phyloP scores from a whole-genome alignment of 306 rosid genomes.

The Trichosanthes truncata region DNA sequence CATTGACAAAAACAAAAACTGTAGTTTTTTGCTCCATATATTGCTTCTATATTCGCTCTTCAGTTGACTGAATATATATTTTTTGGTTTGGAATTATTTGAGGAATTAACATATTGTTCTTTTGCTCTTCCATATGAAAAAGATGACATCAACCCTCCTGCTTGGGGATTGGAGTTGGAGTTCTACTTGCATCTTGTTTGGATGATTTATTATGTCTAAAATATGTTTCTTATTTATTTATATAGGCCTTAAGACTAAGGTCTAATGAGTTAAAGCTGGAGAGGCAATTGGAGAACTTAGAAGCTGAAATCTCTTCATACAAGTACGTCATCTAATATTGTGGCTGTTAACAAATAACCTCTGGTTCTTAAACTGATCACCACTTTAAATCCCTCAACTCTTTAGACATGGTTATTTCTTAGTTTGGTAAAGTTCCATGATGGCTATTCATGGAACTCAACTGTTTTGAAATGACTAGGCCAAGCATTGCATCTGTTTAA shows the following conservation, averaged over 20 bases:
- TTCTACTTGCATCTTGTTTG: conserved; percentile 30
- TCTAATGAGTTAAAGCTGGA: conserved; percentile 87
- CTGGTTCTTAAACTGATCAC: neutral
- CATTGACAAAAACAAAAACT: neutral
- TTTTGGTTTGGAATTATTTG: neutral
- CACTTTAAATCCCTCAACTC: neutral
- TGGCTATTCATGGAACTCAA: neutral
- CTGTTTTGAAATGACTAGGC: neutral
- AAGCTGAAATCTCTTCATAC: conserved; percentile 69
- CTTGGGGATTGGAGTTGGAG: neutral
- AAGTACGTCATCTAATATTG: conserved; percentile 38
- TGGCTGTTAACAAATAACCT: conserved; percentile 8
- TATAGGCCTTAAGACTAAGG: conserved; percentile 83
- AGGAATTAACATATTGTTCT: neutral
- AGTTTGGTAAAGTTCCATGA: neutral
- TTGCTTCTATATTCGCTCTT: neutral
- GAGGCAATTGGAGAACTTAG: conserved; percentile 75
- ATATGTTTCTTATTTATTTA: neutral
- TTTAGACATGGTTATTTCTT: neutral
- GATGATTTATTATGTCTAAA: conserved; percentile 3
- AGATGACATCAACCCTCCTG: neutral
- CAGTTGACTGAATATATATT: neutral
- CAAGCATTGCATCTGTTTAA: neutral
- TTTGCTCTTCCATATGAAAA: neutral
- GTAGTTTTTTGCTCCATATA: neutral